Evolutionary conservation across 1,284 basidiomycete genomes (phyloP).

Genomic region (Trichosporon sp.): DNA sequence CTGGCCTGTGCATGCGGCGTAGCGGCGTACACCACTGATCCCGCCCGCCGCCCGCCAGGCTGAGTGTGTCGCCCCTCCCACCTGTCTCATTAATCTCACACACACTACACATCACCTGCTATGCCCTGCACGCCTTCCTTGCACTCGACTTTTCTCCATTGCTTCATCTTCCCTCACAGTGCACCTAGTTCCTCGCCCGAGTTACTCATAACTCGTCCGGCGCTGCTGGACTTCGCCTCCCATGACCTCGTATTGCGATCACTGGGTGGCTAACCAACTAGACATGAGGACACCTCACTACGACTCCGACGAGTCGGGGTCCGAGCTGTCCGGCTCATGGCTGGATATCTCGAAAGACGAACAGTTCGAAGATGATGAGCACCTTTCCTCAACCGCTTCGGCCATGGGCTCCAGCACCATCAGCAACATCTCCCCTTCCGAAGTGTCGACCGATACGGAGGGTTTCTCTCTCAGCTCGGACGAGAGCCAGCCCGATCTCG

Average conservation of each 20-base stretch:
- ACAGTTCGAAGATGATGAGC: slow-evolving; percentile 26
- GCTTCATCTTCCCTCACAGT: background rate
- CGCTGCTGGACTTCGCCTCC: background rate
- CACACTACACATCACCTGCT: background rate
- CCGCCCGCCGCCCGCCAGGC: background rate
- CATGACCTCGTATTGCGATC: slow-evolving; percentile 31
- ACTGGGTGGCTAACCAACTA: slow-evolving; percentile 26
- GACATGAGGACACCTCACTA: slow-evolving; percentile 15
- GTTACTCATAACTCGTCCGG: background rate
- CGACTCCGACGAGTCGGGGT: slow-evolving; percentile 19
- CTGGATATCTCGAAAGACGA: slow-evolving; percentile 17
- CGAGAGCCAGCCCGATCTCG: slow-evolving; percentile 7
- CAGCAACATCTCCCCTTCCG: slow-evolving; percentile 25
- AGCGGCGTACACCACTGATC: background rate
- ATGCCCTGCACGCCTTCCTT: background rate
- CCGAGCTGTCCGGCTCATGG: slow-evolving; percentile 9
- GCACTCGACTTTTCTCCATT: background rate
- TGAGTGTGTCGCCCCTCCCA: background rate
- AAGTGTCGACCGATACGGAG: slow-evolving; percentile 24
- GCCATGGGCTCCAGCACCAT: slow-evolving; percentile 27
- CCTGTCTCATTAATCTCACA: background rate
- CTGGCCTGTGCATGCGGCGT: slow-evolving; percentile 6
- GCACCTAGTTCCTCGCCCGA: background rate
- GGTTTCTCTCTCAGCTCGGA: slow-evolving; percentile 21
- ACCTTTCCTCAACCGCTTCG: slow-evolving; percentile 24